These are phyloP conservation scores for Candolleomyces aberdarensis DNA, from an alignment of 768 basidiomycete species.

Conservation along the genomic window DNA sequence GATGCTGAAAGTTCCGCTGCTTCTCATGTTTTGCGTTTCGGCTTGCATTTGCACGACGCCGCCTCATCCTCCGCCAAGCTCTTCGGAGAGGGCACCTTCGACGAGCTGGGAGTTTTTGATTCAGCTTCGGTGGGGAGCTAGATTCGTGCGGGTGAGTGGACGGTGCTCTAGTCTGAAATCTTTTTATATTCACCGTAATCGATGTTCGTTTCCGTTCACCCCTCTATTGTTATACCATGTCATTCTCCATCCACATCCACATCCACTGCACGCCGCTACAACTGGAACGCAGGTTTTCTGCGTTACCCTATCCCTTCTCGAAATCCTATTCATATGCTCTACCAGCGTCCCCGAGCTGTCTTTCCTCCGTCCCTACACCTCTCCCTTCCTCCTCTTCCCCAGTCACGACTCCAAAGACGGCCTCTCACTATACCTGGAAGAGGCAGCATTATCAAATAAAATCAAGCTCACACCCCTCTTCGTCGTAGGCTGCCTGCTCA, in stretches of 20 bases:
- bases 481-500: conserved; percentile 36
- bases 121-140: background rate
- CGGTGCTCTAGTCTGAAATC: background rate
- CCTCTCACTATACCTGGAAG: background rate
- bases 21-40: background rate
- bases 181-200: background rate
- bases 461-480: conserved; percentile 29
- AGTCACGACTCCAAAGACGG: conserved; percentile 21
- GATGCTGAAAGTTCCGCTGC: background rate
- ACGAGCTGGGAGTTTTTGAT: background rate
- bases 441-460: conserved; percentile 9
- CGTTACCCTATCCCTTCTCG: conserved; percentile 41
- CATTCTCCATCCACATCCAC: conserved; percentile 9
- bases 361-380: conserved; percentile 22
- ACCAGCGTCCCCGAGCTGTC: background rate
- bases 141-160: background rate
- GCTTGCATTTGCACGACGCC: background rate
- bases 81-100: background rate
- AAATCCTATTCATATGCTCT: conserved; percentile 32
- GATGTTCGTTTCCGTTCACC: background rate
- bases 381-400: conserved; percentile 18
- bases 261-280: too few relatives aligned
- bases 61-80: background rate
- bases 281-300: too few relatives aligned
- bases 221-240: too few relatives aligned